Evolutionary conservation across 179 eudicot species (phyloP).

Genomic region (Amaranthus tricolor): DNA sequence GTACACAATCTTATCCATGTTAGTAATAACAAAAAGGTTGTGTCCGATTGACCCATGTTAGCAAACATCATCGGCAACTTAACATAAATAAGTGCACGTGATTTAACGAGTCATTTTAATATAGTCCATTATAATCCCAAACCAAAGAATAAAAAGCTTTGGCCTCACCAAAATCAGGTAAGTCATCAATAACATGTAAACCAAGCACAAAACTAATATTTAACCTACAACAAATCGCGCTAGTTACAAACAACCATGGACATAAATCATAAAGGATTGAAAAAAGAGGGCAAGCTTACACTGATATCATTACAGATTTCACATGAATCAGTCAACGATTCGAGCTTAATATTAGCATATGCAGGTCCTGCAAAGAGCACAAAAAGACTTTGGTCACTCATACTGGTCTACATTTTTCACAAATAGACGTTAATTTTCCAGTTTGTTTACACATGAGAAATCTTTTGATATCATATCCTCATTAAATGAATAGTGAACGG

Average conservation of each 20-base stretch:
- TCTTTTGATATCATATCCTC: not conserved
- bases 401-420: not conserved
- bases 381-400: slow-evolving; percentile 14
- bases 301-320: slow-evolving; percentile 29
- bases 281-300: slow-evolving; percentile 29
- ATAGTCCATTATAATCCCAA: too few species aligned
- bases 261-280: not conserved
- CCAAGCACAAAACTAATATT: not conserved
- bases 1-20: too few species aligned
- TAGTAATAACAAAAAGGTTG: too few species aligned
- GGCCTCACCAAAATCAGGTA: too few species aligned
- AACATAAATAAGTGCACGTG: too few species aligned
- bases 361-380: slow-evolving; percentile 39
- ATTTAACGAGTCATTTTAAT: too few species aligned
- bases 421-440: not conserved
- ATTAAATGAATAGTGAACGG: not conserved
- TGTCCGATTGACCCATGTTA: too few species aligned
- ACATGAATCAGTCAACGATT: slow-evolving; percentile 31
- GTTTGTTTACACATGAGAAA: not conserved
- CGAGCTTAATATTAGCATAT: slow-evolving; percentile 36
- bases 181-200: not conserved
- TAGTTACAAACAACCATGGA: not conserved
- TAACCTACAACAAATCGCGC: not conserved
- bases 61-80: too few species aligned
- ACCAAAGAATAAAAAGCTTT: too few species aligned